Evolutionary conservation across 2,329 filamentous ascomycete genomes (phyloP), one percentile per base, ranked within the genome.

Genomic region (Mollisia scopiformis): DNA sequence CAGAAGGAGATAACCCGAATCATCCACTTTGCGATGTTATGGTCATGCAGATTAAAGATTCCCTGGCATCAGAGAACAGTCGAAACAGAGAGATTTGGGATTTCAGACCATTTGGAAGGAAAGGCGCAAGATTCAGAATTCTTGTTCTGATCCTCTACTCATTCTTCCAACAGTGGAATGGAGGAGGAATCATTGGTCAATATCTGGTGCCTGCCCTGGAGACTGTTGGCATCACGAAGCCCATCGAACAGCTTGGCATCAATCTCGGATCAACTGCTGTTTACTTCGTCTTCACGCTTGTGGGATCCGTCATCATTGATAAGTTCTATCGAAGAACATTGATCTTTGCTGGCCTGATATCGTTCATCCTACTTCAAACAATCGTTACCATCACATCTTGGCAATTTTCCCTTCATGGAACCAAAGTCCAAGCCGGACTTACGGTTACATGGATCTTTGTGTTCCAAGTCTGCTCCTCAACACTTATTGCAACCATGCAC

Each of bases 371-470:
- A 60, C 72, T 79, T 54, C 79, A 82, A 62, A 78, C 74, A 3
- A 74, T 76, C 8, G 76, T 77, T 6, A 81, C 80, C 0, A 79
- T 82, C 50, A 80, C 79, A 1, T 78, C 77, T 5, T 81, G 79
- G 80, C 75, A 76, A 55, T 82, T 78, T 62, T 69, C 65, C 8
- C 25, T 76, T 6, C 28, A 64, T 13, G 25, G 37, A 19, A 39
- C 35, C 7, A 37, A 55, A 27, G 35, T 41, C 23, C 67, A 68
- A 63, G 25, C 76, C 0, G 71, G 77, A 3, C 69, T 81, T 2
- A 79, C 78, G 0, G 72, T 82, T 2, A 70, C 80, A 51, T 82
- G 77, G 77, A 77, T 82, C 41, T 82, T 79, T 65, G 65, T 77
- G 51, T 82, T 80, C 71, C 79, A 82, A 66, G 74, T 79, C 19